Evolutionary conservation across 108 stramenopile species (phyloP), one percentile per base, ranked within the genome.

Genomic region (Heterococcus sp.): DNA sequence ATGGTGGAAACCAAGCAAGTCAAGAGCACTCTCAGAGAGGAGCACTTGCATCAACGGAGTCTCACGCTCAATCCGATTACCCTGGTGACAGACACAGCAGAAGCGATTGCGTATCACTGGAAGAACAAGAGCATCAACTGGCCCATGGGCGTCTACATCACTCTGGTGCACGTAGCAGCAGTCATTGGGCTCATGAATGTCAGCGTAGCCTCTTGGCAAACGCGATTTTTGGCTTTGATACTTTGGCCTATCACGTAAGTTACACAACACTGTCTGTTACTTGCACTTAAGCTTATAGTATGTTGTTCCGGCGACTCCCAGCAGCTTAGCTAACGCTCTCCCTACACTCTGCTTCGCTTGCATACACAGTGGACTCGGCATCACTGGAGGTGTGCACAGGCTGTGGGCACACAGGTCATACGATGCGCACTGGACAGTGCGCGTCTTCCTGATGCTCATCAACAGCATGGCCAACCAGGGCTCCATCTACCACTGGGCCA

Each of bases 391-490:
- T 38, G 98, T 96, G 14, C 98, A 97, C 73, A 87, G 98, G 35
- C 89, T 98, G 38, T 98, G 98, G 98, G 91, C 94, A 32, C 98
- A 98, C 85, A 88, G 98, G 32, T 95, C 95, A 3, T 98, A 98
- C 90, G 88, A 93, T 68, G 98, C 96, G 2, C 76, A 88, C 69
- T 93, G 67, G 65, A 46, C 71, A 35, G 83, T 93, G 32, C 90
- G 98, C 36, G 72, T 93, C 72, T 83, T 92, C 72, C 92, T 97
- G 58, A 97, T 98, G 96, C 93, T 98, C 38, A 90, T 89, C 85
- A 98, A 98, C 89, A 95, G 94, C 68, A 94, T 98, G 76, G 98
- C 98, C 83, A 98, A 98, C 85, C 97, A 97, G 88, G 98, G 98
- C 40, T 92, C 90, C 72, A 97, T 98, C 82, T 97, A 88, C 89